Conservation (phyloP, 2,329 filamentous ascomycete genomes). For the Scorias spongiosa region DNA sequence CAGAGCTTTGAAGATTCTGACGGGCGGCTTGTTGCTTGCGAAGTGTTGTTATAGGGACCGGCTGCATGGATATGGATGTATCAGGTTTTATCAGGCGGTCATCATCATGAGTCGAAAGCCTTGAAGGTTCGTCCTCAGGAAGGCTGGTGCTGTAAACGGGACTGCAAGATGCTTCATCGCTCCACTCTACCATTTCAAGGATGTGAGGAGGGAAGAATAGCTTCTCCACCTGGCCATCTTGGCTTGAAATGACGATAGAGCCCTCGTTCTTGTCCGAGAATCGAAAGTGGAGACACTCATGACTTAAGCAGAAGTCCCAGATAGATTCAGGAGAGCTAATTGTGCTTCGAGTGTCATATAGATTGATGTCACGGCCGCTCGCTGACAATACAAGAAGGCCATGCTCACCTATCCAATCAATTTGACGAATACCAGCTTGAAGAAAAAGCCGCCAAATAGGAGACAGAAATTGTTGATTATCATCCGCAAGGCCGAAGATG, state of each 20-base stretch:
- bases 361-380: conserved; percentile 6
- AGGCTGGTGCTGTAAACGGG: too few relatives aligned
- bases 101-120: too few relatives aligned
- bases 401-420: conserved; percentile 10
- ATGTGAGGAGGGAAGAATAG: not conserved
- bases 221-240: not conserved
- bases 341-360: conserved; percentile 5
- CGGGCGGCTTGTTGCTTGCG: not conserved
- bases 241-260: not conserved
- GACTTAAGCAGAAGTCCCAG: not conserved
- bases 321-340: not conserved
- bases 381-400: conserved; percentile 11
- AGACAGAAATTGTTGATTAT: conserved; percentile 4
- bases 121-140: too few relatives aligned
- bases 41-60: not conserved
- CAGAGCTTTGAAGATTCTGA: not conserved
- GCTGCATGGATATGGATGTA: not conserved
- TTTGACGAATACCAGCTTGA: conserved; percentile 4
- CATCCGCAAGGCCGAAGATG: conserved; percentile 10
- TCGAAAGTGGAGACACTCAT: not conserved
- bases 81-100: too few relatives aligned
- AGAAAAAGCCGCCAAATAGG: conserved; percentile 1
- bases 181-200: not conserved
- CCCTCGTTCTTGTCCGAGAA: not conserved
- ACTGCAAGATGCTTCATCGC: not conserved